Percentiles rank a stretch among this genome's conserved stretches.
Conservation (phyloP, 2,329 filamentous ascomycete species). For the Monilinia fructicola region DNA sequence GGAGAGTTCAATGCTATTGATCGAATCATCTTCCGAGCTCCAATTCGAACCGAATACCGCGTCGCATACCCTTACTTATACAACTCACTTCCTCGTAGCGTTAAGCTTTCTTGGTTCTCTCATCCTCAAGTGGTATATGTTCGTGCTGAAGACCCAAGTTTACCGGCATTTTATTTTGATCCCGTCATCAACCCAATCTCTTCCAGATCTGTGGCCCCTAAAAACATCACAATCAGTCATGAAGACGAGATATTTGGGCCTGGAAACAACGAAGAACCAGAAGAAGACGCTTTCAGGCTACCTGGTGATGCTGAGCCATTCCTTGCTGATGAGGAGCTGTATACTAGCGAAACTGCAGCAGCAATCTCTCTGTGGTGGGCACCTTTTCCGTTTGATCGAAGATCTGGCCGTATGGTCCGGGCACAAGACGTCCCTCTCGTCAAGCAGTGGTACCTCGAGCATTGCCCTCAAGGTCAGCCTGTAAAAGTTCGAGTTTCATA, state of each 20-base stretch:
- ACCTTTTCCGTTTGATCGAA: slow-evolving; percentile 89
- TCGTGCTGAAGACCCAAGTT: slow-evolving; percentile 78
- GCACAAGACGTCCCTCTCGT: slow-evolving; percentile 95
- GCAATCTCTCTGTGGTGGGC: slow-evolving; percentile 98
- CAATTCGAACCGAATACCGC: slow-evolving; percentile 91
- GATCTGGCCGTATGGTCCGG: slow-evolving; percentile 93
- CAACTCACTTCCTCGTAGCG: slow-evolving; percentile 92
- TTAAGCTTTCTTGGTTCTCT: slow-evolving; percentile 91
- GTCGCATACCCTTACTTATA: slow-evolving; percentile 95
- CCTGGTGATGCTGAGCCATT: slow-evolving; percentile 82
- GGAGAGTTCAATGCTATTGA: slow-evolving; percentile 99
- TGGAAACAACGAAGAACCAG: slow-evolving; percentile 68
- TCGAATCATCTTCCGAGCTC: slow-evolving; percentile 95
- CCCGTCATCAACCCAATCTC: slow-evolving; percentile 98
- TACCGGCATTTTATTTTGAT: slow-evolving; percentile 97
- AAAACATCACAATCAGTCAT: slow-evolving; percentile 87
- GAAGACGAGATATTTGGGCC: slow-evolving; percentile 91
- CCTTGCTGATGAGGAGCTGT: slow-evolving; percentile 82
- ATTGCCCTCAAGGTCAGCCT: slow-evolving; percentile 84
- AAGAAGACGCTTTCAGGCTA: slow-evolving; percentile 80
- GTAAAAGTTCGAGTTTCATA: slow-evolving; percentile 98
- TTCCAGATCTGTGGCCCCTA: slow-evolving; percentile 87
- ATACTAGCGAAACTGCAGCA: slow-evolving; percentile 83
- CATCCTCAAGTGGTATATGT: slow-evolving; percentile 91
- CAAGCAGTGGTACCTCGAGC: slow-evolving; percentile 98